Evolutionary conservation across 768 basidiomycete genomes (phyloP), one percentile per base, ranked within the genome.

Genomic region (Pulveroboletus frians): DNA sequence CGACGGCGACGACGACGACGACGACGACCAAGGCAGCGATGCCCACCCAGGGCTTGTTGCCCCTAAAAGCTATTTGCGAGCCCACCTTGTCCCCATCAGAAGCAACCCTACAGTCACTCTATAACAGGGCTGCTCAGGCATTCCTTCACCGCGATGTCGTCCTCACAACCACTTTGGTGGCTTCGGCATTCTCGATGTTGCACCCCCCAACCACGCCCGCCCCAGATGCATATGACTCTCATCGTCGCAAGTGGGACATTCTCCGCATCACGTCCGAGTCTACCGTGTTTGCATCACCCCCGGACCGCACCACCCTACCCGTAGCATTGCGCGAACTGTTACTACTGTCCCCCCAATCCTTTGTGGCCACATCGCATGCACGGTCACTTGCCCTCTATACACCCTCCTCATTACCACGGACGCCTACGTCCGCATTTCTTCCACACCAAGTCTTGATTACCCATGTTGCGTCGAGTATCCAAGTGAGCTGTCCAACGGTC

Each of bases 221-320:
- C 0, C 55, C 59, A 36, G 81, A 82, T 50, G 40, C 57, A 3
- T 71, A 80, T 4, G 71, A 75, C 47, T 69, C 76, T 18, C 70
- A 74, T 41, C 80, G 89, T 15, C 74, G 83, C 48, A 91, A 90
- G 70, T 92, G 90, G 90, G 89, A 92, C 59, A 81, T 92, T 48
- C 80, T 92, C 7, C 78, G 90, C 21, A 84, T 92, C 53, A 92
- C 88, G 0, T 76, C 90, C 47, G 88, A 92, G 62, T 80, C 83
- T 1, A 88, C 84, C 1, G 68, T 87, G 23, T 88, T 85, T 59
- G 64, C 79, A 13, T 76, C 84, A 3, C 71, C 72, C 1, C 77
- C 81, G 17, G 63, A 67, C 44, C 54, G 55, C 26, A n/a, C 46
- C 5, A 41, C 52, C 17, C 65, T 86, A 13, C 85, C 86, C 0